Base-by-base conservation (phyloP, 129 eudicot genomes). In the Helichrysum umbraculigerum region DNA sequence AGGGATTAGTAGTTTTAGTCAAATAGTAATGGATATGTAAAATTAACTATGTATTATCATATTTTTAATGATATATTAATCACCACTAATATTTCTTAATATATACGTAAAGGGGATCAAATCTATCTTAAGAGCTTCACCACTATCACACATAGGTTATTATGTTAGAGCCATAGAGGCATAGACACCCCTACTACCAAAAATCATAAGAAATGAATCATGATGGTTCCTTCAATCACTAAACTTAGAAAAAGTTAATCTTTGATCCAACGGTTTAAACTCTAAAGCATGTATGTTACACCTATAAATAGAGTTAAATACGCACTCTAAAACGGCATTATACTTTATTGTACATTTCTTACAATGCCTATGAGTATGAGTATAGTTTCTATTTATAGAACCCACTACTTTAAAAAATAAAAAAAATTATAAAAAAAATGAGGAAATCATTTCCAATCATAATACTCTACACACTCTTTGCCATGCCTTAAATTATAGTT, bases 401-500 rank as follows among this genome's bases (percentile, higher is more conserved):
- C n/a, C 19, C 63, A 74, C 63, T 66, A 14, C 14, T 44, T 14
- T 12, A 44, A 10, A 44, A 44, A 44, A 44, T 0, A 30, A 1
- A 44, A 8, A 44, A 44, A 44, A 44, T 0, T 0, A 41, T 7
- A 41, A 42, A 42, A 42, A 42, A 54, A 19, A 3, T 41, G 41
- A n/a, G 35, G 34, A n/a, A 47, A 56, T 65, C 42, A 63, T 39
- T 70, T 56, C 10, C 68, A 37, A 70, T 71, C 81, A 76, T 73
- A 42, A 6, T 17, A 47, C 41, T 72, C 16, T 5, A 76, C 44
- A 70, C 63, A 51, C 70, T 35, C 52, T 76, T 62, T 81, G 47
- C 5, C 77, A 76, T 76, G 81, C 81, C 74, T 81, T 15, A 25
- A 25, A 25, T 25, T 25, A 30, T 76, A n/a, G 28, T 34, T 76